Evolutionary conservation across 805 yeast species (phyloP).

Genomic region (Candida insectalens): DNA sequence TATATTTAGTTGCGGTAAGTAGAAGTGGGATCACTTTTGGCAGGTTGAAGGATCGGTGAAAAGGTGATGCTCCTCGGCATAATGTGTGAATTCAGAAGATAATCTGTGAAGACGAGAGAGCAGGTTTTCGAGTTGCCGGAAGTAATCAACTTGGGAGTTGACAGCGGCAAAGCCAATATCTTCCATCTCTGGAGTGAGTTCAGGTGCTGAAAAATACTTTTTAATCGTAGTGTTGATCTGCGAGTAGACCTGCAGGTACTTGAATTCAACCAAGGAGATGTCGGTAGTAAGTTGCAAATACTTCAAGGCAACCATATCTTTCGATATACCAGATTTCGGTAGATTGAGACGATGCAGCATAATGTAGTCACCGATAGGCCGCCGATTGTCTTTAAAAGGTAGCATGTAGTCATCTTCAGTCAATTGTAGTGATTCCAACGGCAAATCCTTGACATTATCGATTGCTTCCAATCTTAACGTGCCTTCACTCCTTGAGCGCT

Average conservation of each 20-base stretch:
- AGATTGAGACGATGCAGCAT: constrained; percentile 3
- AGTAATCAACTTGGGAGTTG: constrained; percentile 14
- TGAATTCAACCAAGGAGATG: constrained; percentile 17
- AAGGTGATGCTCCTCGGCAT: too few species aligned
- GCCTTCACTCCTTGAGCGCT: background rate
- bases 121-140: constrained; percentile 15
- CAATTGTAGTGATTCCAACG: constrained; percentile 5
- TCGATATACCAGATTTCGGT: constrained; percentile 3
- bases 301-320: constrained; percentile 14
- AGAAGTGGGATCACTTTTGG: too few species aligned
- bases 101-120: constrained; percentile 9
- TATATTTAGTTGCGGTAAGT: too few species aligned
- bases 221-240: constrained; percentile 17
- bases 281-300: constrained; percentile 18
- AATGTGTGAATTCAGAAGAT: constrained; percentile 12
- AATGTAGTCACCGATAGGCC: background rate
- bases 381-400: constrained; percentile 1
- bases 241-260: constrained; percentile 17
- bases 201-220: constrained; percentile 17
- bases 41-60: too few species aligned
- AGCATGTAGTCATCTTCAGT: constrained; percentile 4
- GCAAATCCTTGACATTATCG: constrained; percentile 3
- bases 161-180: constrained; percentile 16
- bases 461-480: constrained; percentile 1
- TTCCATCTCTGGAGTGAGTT: constrained; percentile 15